Evolutionary conservation across 768 basidiomycete genomes (phyloP).

Genomic region (Lentinula detonsa): DNA sequence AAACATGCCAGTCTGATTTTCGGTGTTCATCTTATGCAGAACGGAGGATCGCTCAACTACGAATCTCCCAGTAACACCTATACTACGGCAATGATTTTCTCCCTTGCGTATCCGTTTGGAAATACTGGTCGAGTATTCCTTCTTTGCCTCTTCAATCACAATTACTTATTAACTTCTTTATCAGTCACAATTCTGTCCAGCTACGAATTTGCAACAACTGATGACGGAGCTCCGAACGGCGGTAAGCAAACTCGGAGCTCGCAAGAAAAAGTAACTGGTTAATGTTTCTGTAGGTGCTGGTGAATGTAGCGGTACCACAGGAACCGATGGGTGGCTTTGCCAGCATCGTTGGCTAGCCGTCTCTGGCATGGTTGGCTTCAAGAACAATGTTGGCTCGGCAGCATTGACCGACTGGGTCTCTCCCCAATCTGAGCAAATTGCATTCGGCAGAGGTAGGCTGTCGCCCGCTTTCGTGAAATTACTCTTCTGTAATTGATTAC

Average conservation of each 20-base stretch:
- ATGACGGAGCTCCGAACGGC: constrained; percentile 57
- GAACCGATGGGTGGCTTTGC: constrained; percentile 58
- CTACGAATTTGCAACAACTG: constrained; percentile 43
- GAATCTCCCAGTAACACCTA: constrained; percentile 65
- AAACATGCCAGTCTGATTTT: neutral
- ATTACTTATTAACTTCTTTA: too few relatives aligned
- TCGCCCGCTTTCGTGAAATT: neutral
- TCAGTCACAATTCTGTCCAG: constrained; percentile 55
- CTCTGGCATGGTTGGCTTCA: constrained; percentile 60
- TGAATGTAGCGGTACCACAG: constrained; percentile 43
- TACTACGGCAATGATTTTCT: constrained; percentile 53
- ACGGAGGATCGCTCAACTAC: constrained; percentile 46
- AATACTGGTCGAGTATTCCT: constrained; percentile 13
- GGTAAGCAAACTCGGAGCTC: constrained; percentile 23
- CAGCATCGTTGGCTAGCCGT: constrained; percentile 59
- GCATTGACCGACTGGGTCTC: constrained; percentile 53
- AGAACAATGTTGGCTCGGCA: constrained; percentile 48
- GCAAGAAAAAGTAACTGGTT: neutral
- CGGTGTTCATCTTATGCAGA: constrained; percentile 21
- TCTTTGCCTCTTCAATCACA: neutral
- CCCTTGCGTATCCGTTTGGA: constrained; percentile 63
- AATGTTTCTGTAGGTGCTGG: constrained; percentile 28
- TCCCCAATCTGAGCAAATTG: constrained; percentile 52
- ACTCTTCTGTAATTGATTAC: neutral
- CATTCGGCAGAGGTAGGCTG: constrained; percentile 53